Percentiles rank a stretch among this genome's conserved stretches.
These are phyloP conservation scores for Ogataea hybrid DNA, from an alignment of 1,139 yeast genomes.

Conservation along the genomic window DNA sequence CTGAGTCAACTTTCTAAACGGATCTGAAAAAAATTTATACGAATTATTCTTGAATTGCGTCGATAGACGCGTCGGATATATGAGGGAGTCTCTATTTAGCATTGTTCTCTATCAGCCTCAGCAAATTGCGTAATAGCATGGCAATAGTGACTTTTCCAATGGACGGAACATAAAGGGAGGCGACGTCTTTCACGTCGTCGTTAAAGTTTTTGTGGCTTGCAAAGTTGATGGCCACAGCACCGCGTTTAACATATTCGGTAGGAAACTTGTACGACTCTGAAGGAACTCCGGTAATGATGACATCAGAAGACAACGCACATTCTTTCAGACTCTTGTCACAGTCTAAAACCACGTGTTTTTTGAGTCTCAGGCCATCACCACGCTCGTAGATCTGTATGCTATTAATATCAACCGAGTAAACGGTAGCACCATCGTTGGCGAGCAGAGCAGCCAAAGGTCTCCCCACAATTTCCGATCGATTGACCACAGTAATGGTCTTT, in stretches of 20 bases:
- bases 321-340: conserved; percentile 52
- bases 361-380: conserved; percentile 84
- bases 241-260: conserved; percentile 71
- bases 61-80: conserved; percentile 8
- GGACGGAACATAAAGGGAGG: conserved; percentile 90
- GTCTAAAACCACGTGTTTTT: conserved; percentile 81
- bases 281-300: conserved; percentile 95
- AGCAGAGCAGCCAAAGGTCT: conserved; percentile 93
- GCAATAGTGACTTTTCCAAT: conserved; percentile 96
- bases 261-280: conserved; percentile 81
- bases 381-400: conserved; percentile 90
- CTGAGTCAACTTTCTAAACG: conserved; percentile 1
- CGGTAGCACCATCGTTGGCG: conserved; percentile 97
- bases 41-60: background rate
- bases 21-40: conserved; percentile 1
- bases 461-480: conserved; percentile 95
- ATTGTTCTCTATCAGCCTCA: conserved; percentile 69
- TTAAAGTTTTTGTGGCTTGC: conserved; percentile 85
- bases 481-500: conserved; percentile 83
- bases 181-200: conserved; percentile 72
- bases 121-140: conserved; percentile 84
- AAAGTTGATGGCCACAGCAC: conserved; percentile 88
- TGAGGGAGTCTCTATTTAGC: background rate
- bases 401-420: conserved; percentile 84
- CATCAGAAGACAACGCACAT: conserved; percentile 77